phyloP scores from a whole-genome alignment of 2,329 filamentous ascomycete species.

The Talaromyces sp. region DNA sequence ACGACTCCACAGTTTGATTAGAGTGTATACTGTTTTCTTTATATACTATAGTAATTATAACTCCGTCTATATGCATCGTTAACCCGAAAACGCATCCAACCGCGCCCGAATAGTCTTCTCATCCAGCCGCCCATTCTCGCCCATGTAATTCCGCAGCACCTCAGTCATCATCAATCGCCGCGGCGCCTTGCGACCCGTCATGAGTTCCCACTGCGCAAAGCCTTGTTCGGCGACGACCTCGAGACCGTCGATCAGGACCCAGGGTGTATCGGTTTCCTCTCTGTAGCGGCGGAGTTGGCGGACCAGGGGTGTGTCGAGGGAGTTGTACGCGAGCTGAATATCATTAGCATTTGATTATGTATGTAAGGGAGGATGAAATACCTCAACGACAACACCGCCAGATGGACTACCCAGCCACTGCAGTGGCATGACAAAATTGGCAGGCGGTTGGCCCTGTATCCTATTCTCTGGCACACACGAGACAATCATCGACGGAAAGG shows the following conservation, averaged over 20 bases:
- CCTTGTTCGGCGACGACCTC: slow-evolving; percentile 75
- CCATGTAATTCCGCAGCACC: slow-evolving; percentile 45
- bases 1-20: too few species aligned
- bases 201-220: slow-evolving; percentile 77
- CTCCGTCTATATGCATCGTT: neutral
- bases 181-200: slow-evolving; percentile 70
- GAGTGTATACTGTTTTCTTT: too few species aligned
- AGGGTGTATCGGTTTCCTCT: slow-evolving; percentile 52
- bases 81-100: slow-evolving; percentile 23
- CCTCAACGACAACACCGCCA: slow-evolving; percentile 72
- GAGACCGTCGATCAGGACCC: slow-evolving; percentile 72
- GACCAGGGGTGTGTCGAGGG: slow-evolving; percentile 67
- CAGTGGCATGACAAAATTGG: slow-evolving; percentile 66
- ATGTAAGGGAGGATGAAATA: slow-evolving; percentile 28
- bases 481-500: slow-evolving; percentile 68
- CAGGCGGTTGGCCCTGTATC: slow-evolving; percentile 60
- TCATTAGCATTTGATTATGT: neutral
- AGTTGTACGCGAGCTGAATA: slow-evolving; percentile 60
- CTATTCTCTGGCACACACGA: slow-evolving; percentile 72
- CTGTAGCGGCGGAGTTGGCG: slow-evolving; percentile 62
- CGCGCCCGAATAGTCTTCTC: slow-evolving; percentile 38
- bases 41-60: neutral
- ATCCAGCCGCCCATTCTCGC: slow-evolving; percentile 35
- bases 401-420: slow-evolving; percentile 70
- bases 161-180: slow-evolving; percentile 67